Conservation (phyloP, 2,329 filamentous ascomycete species). For the Magnaporthales sp. region DNA sequence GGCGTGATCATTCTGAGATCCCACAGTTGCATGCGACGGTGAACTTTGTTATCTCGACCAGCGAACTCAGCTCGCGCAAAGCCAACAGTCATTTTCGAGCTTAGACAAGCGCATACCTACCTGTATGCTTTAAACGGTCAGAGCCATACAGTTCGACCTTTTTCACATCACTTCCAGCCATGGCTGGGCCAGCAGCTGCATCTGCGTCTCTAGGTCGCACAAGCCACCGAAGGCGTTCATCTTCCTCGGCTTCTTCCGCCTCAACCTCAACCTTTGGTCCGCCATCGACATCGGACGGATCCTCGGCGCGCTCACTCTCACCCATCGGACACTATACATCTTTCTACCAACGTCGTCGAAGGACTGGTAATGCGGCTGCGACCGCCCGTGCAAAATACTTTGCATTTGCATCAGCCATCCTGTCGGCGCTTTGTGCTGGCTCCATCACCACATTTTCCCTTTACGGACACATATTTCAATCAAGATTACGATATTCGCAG, state of each 20-base stretch:
- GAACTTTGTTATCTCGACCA: not conserved
- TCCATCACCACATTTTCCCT: slow-evolving; percentile 91
- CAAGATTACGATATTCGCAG: slow-evolving; percentile 78
- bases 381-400: slow-evolving; percentile 28
- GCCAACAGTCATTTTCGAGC: not conserved
- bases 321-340: not conserved
- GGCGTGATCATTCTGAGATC: not conserved
- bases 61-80: not conserved
- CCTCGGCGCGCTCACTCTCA: slow-evolving; percentile 1
- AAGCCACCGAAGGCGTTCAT: not conserved
- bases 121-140: not conserved
- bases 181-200: not conserved
- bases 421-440: slow-evolving; percentile 68
- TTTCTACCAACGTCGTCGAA: slow-evolving; percentile 4
- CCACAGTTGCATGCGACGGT: not conserved
- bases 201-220: not conserved
- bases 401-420: slow-evolving; percentile 45
- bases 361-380: slow-evolving; percentile 8
- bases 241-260: not conserved
- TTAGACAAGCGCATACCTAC: not conserved
- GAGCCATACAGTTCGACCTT: not conserved
- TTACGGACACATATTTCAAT: slow-evolving; percentile 85
- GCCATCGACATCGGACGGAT: not conserved
- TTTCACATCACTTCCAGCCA: not conserved
- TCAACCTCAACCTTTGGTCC: slow-evolving; percentile 1